These are phyloP conservation scores for Aspergillus proliferans DNA, from an alignment of 2,329 filamentous ascomycete genomes.

Conservation along the genomic window DNA sequence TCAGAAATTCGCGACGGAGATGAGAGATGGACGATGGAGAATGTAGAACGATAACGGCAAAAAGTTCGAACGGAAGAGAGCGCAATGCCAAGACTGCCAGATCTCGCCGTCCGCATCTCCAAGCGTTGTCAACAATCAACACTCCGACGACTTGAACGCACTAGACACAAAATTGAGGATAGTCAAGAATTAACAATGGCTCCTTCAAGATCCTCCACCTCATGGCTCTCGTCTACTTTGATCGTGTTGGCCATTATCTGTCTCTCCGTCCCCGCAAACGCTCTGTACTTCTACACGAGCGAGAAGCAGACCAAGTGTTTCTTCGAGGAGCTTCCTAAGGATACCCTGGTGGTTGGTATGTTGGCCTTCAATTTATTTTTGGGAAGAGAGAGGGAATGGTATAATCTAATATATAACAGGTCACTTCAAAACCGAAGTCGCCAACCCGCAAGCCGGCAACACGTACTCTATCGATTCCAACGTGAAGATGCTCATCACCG, in stretches of 20 bases:
- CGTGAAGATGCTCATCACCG: constrained; percentile 80
- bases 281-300: constrained; percentile 94
- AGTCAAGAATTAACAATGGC: constrained; percentile 23
- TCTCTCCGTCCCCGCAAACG: constrained; percentile 60
- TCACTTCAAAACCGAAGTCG: constrained; percentile 82
- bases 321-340: constrained; percentile 96
- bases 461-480: constrained; percentile 67
- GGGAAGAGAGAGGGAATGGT: not conserved
- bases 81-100: constrained; percentile 20
- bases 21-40: not conserved
- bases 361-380: not conserved
- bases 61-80: not conserved
- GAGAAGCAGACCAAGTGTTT: constrained; percentile 84
- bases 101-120: constrained; percentile 13
- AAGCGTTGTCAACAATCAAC: constrained; percentile 4
- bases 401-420: constrained; percentile 40
- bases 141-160: not conserved
- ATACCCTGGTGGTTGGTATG: constrained; percentile 85
- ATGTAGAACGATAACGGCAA: not conserved
- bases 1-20: constrained; percentile 5
- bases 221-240: constrained; percentile 42
- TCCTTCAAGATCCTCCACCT: constrained; percentile 27
- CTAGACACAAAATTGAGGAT: no score
- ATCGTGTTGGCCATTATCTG: constrained; percentile 61
- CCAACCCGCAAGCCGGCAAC: constrained; percentile 58